Evolutionary conservation across 2,329 filamentous ascomycete species (phyloP), one percentile per base, ranked within the genome.

Genomic region (Tothia fuscella): DNA sequence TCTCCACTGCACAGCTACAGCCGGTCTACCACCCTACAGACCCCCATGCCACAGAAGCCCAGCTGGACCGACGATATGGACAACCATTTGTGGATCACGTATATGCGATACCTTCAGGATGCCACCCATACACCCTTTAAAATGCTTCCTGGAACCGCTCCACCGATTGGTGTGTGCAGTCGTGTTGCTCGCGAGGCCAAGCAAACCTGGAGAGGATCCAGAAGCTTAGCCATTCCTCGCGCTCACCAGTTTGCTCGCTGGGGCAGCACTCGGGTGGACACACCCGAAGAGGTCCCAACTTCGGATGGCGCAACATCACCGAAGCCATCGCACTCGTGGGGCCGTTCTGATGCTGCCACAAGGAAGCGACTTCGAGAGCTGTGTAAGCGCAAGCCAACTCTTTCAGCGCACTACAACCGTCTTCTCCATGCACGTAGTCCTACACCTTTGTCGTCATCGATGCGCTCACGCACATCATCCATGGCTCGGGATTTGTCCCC

Each of bases 101-200:
- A 78, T 57, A 72, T 78, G 60, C 65, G 68, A 41, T 79, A 78
- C 53, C 61, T 80, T n/a, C 72, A 76, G 47, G 75, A 80, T 54
- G 76, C 76, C 16, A 75, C 71, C 3, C 68, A 79, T 36, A 80
- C 76, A 1, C 76, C 76, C 0, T 80, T 80, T 65, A 80, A 80
- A 53, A 76, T 74, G 60, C 66, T 78, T 1, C 76, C 76, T 2
- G 76, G 76, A 37, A 75, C 71, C 32, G 66, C 72, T 25, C 76
- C 76, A 28, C 76, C 76, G 9, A 67, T 79, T 39, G 76, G 76
- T 14, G 73, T 80, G 20, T 79, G 76, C 48, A 69, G 76, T 50
- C 71, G 74, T 43, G 75, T 80, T 26, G 72, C 75, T 4, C 66
- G 74, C 38, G 69, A 74, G 54, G 76, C 76, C 24, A 72, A 70